A percentile compares a stretch with the other conserved stretches of the same genome.
These are phyloP conservation scores for Salicornia ramosissima DNA, from an alignment of 148 eudicot species.

Conservation along the genomic window DNA sequence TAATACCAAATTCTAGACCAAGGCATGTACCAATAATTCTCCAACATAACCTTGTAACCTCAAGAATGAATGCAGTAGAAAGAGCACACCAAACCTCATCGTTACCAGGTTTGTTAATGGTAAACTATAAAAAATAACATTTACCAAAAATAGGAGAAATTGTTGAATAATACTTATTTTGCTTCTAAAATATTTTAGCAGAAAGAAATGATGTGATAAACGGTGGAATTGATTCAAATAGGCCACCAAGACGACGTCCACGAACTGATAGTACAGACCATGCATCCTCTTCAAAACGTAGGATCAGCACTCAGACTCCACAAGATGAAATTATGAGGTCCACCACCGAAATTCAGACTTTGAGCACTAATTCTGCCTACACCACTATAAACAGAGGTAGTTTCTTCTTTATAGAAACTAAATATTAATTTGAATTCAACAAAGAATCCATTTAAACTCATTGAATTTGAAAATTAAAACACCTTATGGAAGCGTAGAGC, in stretches of 20 bases:
- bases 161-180: too few species aligned
- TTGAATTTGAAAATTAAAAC: neutral
- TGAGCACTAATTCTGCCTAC: neutral
- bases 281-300: neutral
- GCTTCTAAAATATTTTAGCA: neutral
- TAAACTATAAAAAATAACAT: neutral
- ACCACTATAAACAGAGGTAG: neutral
- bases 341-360: neutral
- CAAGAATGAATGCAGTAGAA: neutral
- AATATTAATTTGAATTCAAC: too few species aligned
- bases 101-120: neutral
- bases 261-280: neutral
- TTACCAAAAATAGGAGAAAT: neutral
- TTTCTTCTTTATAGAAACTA: neutral
- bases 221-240: neutral
- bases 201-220: neutral
- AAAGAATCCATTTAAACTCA: neutral
- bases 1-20: neutral
- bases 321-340: neutral
- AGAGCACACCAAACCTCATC: neutral
- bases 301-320: neutral
- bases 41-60: neutral
- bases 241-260: neutral
- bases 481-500: neutral
- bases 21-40: neutral